These are phyloP conservation scores for Aspergillus hancockii DNA, from an alignment of 495 filamentous ascomycete genomes.

Conservation along the genomic window DNA sequence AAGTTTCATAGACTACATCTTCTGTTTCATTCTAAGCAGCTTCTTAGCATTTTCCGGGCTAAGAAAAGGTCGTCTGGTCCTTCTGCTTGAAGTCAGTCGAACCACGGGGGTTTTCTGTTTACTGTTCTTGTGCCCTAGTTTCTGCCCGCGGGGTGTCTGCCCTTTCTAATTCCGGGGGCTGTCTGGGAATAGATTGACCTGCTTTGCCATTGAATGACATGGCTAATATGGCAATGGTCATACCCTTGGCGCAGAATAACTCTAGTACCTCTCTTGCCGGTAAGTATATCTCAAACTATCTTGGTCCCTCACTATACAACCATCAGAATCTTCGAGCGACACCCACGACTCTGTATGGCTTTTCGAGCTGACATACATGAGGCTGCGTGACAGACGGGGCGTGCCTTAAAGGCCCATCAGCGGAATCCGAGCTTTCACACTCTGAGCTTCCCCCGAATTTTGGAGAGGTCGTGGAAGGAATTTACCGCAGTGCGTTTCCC, in stretches of 20 bases:
- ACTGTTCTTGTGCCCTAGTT: neutral
- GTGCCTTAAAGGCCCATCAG: constrained; percentile 2
- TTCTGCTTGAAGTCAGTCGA: neutral
- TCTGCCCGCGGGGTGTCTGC: neutral
- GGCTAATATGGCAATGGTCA: constrained; percentile 15
- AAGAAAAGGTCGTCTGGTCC: constrained; percentile 1
- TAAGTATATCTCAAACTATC: constrained; percentile 8
- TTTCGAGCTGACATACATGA: constrained; percentile 6
- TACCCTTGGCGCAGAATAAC: constrained; percentile 18
- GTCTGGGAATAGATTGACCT: neutral
- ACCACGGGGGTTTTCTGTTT: too few relatives aligned
- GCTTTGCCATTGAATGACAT: neutral
- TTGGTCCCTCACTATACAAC: neutral
- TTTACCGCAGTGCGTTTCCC: constrained; percentile 81
- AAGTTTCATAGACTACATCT: constrained; percentile 9
- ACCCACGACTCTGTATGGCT: neutral
- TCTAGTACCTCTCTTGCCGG: constrained; percentile 18
- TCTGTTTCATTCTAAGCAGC: neutral
- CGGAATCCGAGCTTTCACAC: constrained; percentile 8
- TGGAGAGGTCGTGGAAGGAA: constrained; percentile 60
- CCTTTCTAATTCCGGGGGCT: neutral
- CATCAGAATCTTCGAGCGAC: constrained; percentile 1
- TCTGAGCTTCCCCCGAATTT: constrained; percentile 62
- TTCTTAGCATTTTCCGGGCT: constrained; percentile 4
- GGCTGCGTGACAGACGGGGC: constrained; percentile 9